Percentiles rank a stretch among this genome's conserved stretches.
phyloP scores from a whole-genome alignment of 164 flowering plant species.

The Stephania yunnanensis region DNA sequence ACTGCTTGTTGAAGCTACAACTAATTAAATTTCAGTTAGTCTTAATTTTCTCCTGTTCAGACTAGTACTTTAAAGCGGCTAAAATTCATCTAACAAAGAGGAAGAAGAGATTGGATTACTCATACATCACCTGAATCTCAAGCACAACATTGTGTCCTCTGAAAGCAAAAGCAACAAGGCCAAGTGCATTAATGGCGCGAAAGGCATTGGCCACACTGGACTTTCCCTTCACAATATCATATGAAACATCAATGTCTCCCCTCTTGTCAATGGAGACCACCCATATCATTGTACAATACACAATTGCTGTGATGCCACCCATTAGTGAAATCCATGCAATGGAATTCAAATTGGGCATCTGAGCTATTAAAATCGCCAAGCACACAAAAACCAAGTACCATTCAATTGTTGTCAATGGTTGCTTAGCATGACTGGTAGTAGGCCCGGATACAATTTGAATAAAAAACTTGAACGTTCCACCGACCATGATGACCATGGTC shows the following conservation, averaged over 20 bases:
- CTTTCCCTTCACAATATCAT: conserved; percentile 22
- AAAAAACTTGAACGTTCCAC: conserved; percentile 44
- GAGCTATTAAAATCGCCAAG: conserved; percentile 43
- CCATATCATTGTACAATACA: conserved; percentile 55
- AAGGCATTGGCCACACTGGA: conserved; percentile 20
- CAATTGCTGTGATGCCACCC: conserved; percentile 54
- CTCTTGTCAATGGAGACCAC: conserved; percentile 34
- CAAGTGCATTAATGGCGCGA: conserved; percentile 55
- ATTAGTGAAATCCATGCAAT: conserved; percentile 55
- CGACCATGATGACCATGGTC: conserved; percentile 54
- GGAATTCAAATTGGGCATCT: conserved; percentile 71
- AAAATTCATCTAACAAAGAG: too few species aligned
- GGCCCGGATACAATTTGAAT: conserved; percentile 39
- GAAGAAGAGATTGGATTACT: too few species aligned
- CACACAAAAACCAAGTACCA: conserved; percentile 72
- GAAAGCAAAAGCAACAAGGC: conserved; percentile 71
- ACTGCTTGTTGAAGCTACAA: too few species aligned
- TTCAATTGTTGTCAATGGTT: conserved; percentile 43
- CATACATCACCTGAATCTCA: conserved; percentile 54
- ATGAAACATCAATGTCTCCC: conserved; percentile 27
- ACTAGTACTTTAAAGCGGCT: too few species aligned
- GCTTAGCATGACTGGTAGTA: conserved; percentile 22
- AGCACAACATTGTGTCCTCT: conserved; percentile 80
- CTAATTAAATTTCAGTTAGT: too few species aligned
- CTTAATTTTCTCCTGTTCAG: too few species aligned